A percentile compares a stretch with the other conserved stretches of the same genome.
These are phyloP conservation scores for Beauveria sp. DNA, from an alignment of 2,329 filamentous ascomycete species.

Conservation along the genomic window DNA sequence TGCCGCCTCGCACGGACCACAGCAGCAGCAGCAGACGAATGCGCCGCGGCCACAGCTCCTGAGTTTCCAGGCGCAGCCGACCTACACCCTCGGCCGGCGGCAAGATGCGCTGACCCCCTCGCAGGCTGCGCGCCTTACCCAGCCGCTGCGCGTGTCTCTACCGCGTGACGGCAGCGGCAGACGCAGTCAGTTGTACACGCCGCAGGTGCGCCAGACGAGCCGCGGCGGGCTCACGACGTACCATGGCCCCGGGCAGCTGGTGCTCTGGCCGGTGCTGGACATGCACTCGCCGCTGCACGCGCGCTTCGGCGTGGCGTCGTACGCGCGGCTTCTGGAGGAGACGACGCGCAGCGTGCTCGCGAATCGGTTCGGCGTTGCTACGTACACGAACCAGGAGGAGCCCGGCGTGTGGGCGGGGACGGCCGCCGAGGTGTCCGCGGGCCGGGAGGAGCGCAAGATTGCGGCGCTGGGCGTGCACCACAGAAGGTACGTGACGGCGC, in stretches of 20 bases:
- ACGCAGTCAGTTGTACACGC: conserved; percentile 28
- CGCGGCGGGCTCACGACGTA: conserved; percentile 90
- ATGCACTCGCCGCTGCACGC: conserved; percentile 52
- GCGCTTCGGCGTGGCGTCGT: conserved; percentile 61
- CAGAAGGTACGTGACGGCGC: conserved; percentile 70
- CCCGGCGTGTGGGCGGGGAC: conserved; percentile 72
- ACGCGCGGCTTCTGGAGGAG: conserved; percentile 71
- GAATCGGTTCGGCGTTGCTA: conserved; percentile 48
- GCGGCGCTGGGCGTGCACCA: conserved; percentile 90
- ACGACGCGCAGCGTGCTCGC: conserved; percentile 61
- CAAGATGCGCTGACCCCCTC: conserved; percentile 46
- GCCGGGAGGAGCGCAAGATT: conserved; percentile 59
- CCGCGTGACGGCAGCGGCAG: conserved; percentile 18
- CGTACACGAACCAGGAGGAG: conserved; percentile 57
- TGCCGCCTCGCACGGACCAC: conserved; percentile 3
- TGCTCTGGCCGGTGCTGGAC: conserved; percentile 89
- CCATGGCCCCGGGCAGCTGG: conserved; percentile 87
- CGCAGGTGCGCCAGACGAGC: conserved; percentile 61
- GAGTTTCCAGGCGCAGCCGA: conserved; percentile 73
- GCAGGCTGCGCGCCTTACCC: conserved; percentile 38
- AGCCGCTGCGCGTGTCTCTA: conserved; percentile 28
- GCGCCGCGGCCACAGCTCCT: conserved; percentile 63
- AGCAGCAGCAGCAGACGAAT: conserved; percentile 12
- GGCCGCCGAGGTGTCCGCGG: background rate
- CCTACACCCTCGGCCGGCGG: conserved; percentile 85